Conservation (phyloP, 169 alveolate genomes). For the Plasmodium knowlesi region DNA sequence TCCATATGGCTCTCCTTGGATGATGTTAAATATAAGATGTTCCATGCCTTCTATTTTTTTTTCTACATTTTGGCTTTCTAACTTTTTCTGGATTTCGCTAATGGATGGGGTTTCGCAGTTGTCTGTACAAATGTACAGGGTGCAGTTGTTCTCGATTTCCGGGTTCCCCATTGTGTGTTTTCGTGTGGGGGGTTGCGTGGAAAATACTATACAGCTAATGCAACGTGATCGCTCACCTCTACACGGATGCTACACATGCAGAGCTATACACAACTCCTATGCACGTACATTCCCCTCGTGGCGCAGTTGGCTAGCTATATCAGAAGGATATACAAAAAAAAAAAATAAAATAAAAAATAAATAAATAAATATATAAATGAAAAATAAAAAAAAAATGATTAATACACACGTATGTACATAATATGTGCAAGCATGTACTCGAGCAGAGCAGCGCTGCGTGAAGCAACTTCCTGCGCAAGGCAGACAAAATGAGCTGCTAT, state of each 20-base stretch:
- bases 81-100: constrained; percentile 75
- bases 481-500: background rate
- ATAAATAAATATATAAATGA: too few species aligned
- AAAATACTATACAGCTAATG: background rate
- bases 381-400: too few species aligned
- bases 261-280: background rate
- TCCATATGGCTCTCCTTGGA: constrained; percentile 82
- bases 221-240: background rate
- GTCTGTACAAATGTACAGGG: constrained; percentile 72
- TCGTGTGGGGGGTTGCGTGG: background rate
- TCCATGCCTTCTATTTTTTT: constrained; percentile 84
- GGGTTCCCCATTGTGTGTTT: constrained; percentile 23
- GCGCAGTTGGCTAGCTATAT: too few species aligned
- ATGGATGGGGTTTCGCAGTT: constrained; percentile 41
- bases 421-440: background rate
- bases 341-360: too few species aligned
- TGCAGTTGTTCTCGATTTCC: constrained; percentile 60
- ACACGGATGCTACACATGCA: background rate
- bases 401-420: background rate
- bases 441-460: background rate
- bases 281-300: background rate
- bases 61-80: constrained; percentile 77
- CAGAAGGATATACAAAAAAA: too few species aligned
- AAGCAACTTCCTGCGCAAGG: background rate
- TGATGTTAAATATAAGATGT: constrained; percentile 77